Percentiles rank a stretch among this genome's conserved stretches.
Evolutionary conservation across 257 asterid species (phyloP).

Genomic region (Lavandula angustifolia): DNA sequence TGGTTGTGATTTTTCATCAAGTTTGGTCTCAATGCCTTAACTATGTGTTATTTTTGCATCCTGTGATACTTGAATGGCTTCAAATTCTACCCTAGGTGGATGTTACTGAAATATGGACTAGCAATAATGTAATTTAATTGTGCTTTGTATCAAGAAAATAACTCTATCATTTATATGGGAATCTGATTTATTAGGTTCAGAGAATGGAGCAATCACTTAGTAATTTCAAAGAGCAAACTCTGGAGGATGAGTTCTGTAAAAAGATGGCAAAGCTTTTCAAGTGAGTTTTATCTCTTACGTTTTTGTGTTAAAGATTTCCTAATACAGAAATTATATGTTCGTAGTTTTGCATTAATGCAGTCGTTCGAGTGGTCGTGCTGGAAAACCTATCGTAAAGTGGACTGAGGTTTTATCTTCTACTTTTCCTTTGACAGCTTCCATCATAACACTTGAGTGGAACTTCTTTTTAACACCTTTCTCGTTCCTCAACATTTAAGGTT

Average conservation of each 20-base stretch:
- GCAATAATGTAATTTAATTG: neutral
- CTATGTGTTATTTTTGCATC: neutral
- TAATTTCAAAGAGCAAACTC: conserved; percentile 40
- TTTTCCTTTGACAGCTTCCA: conserved; percentile 20
- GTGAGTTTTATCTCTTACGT: conserved; percentile 41
- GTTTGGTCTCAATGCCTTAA: neutral
- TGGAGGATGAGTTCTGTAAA: conserved; percentile 56
- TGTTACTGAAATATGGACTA: conserved; percentile 1
- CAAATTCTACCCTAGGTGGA: neutral
- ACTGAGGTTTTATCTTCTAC: conserved; percentile 56
- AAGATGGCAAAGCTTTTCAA: conserved; percentile 63
- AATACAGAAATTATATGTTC: conserved; percentile 7
- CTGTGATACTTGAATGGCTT: conserved; percentile 10
- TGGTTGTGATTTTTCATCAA: neutral
- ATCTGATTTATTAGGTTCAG: conserved; percentile 46
- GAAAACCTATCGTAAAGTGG: conserved; percentile 80
- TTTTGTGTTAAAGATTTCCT: conserved; percentile 21
- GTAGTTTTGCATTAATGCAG: conserved; percentile 43
- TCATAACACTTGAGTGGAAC: conserved; percentile 24
- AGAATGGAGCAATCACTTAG: conserved; percentile 56
- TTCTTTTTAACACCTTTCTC: conserved; percentile 17
- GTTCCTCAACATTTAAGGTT: conserved; percentile 48
- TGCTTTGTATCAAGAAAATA: conserved; percentile 3
- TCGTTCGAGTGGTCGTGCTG: conserved; percentile 81
- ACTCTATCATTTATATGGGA: conserved; percentile 4